Base-by-base conservation (phyloP, 2,329 filamentous ascomycete species). In the Pleomassaria siparia region DNA sequence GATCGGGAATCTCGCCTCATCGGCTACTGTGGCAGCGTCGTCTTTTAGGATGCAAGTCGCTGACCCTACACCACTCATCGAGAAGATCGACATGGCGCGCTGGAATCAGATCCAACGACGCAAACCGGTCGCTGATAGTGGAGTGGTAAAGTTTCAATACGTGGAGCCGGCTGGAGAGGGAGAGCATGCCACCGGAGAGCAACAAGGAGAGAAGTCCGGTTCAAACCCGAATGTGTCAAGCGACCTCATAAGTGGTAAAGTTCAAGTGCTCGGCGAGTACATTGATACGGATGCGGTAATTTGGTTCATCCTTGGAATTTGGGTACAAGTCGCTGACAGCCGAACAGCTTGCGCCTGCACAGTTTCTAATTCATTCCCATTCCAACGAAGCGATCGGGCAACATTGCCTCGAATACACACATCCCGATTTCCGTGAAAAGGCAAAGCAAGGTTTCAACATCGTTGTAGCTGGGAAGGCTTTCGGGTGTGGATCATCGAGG, bases 21-120 rank as follows among this genome's bases (percentile, higher is more conserved):
- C 76, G 2, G 74, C 72, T 5, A 73, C 74, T 0, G 76, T 78
- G 1, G 75, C 76, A 2, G 75, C 75, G 3, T 76, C 73, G 0
- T 73, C 69, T 1, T 79, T 78, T 46, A 55, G 61, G 3, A 77
- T 78, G 75, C 66, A 58, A 29, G 56, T 76, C 5, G 70, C 65
- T 6, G 69, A 75, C 44, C 74, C 75, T 0, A 52, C 58, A 2
- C 50, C 59, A 1, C 58, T 69, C 2, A 50, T 71, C 6, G 47
- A 50, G 4, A 41, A 65, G 1, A 64, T 72, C 16, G 62, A 69
- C 43, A 44, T 52, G 20, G 36, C 50, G 9, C 46, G 50, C 7
- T 49, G 46, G 13, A 15, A 43, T 11, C 12, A 37, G 24, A 18
- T 50, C 22, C 35, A 9, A 42, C 4, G 21, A 26, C 16, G 15